phyloP scores from a whole-genome alignment of 176 grass and related monocot species.

The Rhynchospora breviuscula region DNA sequence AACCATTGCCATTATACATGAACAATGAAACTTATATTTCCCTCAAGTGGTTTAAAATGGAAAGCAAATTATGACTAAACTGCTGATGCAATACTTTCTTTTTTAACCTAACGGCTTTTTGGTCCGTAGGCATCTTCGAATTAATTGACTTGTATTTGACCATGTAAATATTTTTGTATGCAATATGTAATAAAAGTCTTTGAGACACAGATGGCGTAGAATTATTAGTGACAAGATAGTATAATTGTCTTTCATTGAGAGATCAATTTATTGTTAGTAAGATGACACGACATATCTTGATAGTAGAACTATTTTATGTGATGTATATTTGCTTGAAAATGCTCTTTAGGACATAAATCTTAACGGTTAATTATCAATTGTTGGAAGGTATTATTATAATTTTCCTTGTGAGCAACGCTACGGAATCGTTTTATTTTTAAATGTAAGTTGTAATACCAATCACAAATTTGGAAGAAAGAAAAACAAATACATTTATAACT shows the following conservation, averaged over 20 bases:
- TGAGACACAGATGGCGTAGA: neutral
- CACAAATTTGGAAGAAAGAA: neutral
- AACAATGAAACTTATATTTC: neutral
- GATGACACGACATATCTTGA: neutral
- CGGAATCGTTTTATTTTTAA: neutral
- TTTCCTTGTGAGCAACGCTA: conserved; percentile 5
- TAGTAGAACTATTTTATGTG: neutral
- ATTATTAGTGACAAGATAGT: neutral
- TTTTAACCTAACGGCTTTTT: neutral
- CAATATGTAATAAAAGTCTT: too few relatives aligned
- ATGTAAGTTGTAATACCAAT: neutral
- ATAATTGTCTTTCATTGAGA: neutral
- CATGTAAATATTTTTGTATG: neutral
- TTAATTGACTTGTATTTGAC: neutral
- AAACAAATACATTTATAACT: neutral
- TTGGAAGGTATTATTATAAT: neutral
- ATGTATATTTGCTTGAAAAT: neutral
- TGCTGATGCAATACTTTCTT: neutral
- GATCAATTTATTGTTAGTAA: neutral
- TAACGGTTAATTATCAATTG: neutral
- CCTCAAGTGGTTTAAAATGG: neutral
- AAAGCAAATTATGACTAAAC: too few relatives aligned
- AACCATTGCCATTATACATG: neutral
- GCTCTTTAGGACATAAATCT: neutral
- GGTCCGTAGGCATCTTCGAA: neutral